phyloP scores from a whole-genome alignment of 179 eudicot genomes.

The Drosera spatulata region DNA sequence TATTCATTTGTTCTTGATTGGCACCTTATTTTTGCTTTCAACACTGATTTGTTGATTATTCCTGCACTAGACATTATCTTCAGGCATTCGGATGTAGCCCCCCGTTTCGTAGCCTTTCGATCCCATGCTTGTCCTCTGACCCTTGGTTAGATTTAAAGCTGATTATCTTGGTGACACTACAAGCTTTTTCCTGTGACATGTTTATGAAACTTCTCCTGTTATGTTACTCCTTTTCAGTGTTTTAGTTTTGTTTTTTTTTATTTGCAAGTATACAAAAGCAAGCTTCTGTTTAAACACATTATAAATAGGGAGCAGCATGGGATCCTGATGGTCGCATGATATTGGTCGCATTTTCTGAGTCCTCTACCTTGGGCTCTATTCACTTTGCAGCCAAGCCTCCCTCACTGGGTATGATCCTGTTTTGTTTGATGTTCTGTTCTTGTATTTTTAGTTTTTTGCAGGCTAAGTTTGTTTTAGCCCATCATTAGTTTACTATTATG shows the following conservation, averaged over 20 bases:
- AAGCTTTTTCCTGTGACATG: too few relatives aligned
- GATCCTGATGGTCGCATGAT: conserved; percentile 96
- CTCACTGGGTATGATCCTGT: conserved; percentile 52
- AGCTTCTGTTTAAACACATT: neutral
- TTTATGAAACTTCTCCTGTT: neutral
- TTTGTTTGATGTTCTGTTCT: neutral
- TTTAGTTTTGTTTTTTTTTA: neutral
- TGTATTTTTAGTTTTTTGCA: neutral
- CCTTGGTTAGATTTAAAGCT: too few relatives aligned
- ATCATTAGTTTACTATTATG: neutral
- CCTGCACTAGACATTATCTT: too few relatives aligned
- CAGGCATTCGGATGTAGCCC: too few relatives aligned
- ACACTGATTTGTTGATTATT: neutral
- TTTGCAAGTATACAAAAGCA: neutral
- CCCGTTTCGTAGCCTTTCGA: too few relatives aligned
- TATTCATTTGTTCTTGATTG: neutral
- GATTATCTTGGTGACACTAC: too few relatives aligned
- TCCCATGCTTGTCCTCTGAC: too few relatives aligned
- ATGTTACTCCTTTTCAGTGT: neutral
- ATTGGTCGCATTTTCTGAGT: conserved; percentile 74
- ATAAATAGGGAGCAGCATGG: conserved; percentile 83
- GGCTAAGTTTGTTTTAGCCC: neutral
- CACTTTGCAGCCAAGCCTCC: conserved; percentile 98
- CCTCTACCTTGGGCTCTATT: conserved; percentile 73
- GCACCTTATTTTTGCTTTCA: neutral